Evolutionary conservation across 2,329 filamentous ascomycete genomes (phyloP).

Genomic region (Calonectria pseudoreteaudii): DNA sequence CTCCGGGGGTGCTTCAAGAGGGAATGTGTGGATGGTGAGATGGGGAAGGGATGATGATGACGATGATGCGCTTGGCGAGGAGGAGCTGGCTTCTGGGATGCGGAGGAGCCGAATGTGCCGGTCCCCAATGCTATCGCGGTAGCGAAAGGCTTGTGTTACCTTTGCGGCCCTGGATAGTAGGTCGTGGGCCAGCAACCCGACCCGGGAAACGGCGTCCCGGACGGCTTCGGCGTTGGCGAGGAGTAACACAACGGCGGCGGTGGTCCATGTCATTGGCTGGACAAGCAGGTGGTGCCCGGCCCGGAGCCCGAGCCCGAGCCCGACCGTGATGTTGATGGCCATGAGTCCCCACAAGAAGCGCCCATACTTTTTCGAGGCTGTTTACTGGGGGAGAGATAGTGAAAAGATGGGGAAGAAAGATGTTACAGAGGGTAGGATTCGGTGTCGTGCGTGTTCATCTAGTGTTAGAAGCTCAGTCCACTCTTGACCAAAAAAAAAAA

Average conservation of each 20-base stretch:
- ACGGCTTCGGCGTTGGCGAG: constrained; percentile 4
- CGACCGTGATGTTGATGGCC: constrained; percentile 9
- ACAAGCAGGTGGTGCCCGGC: background rate
- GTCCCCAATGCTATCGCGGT: constrained; percentile 23
- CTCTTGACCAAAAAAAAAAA: background rate
- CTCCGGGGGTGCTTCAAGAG: constrained; percentile 23
- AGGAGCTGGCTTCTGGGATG: constrained; percentile 22
- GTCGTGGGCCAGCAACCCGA: background rate
- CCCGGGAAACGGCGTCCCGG: background rate
- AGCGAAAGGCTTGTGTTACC: constrained; percentile 10
- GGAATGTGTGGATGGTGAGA: constrained; percentile 32
- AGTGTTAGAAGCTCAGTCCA: background rate
- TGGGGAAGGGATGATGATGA: background rate
- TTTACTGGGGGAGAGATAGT: background rate
- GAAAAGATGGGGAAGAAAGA: background rate
- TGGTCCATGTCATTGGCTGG: background rate
- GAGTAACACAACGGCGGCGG: background rate
- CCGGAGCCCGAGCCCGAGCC: background rate
- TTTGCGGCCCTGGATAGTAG: background rate
- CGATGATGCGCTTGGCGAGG: background rate
- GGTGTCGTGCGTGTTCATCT: background rate
- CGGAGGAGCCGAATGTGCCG: constrained; percentile 32
- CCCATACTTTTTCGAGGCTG: background rate
- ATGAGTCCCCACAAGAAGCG: background rate
- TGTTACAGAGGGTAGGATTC: background rate